Conservation (phyloP, 1,284 basidiomycete species). For the Rhodotorula mucilaginosa region DNA sequence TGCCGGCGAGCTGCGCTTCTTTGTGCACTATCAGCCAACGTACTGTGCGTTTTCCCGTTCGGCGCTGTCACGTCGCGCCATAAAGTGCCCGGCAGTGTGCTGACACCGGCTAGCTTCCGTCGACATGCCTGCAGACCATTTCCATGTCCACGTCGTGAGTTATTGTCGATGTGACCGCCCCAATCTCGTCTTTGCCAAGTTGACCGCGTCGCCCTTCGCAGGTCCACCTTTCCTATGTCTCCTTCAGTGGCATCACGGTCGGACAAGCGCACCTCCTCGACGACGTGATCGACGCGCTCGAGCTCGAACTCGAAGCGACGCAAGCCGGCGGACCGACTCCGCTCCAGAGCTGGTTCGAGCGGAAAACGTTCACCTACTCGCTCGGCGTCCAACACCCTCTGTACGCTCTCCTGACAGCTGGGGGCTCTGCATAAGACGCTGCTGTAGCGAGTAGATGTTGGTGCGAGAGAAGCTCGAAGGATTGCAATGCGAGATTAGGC, state of each 20-base stretch:
- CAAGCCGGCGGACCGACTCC: slow-evolving; percentile 52
- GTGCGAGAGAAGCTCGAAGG: background rate
- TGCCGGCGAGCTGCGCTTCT: slow-evolving; percentile 67
- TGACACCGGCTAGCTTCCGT: background rate
- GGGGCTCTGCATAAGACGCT: no score
- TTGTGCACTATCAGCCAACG: slow-evolving; percentile 91
- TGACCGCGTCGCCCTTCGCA: background rate
- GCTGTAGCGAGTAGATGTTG: background rate
- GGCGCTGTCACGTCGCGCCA: background rate
- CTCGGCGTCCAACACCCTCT: slow-evolving; percentile 70
- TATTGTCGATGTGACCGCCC: background rate
- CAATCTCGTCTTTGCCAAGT: no score
- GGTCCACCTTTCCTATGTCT: slow-evolving; percentile 61
- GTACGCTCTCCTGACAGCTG: slow-evolving; percentile 5
- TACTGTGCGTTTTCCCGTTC: slow-evolving; percentile 67
- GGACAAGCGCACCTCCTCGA: slow-evolving; percentile 93
- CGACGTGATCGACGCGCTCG: slow-evolving; percentile 66
- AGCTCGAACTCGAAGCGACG: slow-evolving; percentile 61
- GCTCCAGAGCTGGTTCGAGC: slow-evolving; percentile 53
- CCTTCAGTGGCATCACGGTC: slow-evolving; percentile 67
- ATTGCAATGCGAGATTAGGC: background rate
- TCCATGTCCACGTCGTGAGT: slow-evolving; percentile 88
- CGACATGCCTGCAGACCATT: slow-evolving; percentile 64
- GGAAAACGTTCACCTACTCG: slow-evolving; percentile 76
- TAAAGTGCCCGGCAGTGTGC: background rate